A percentile compares a stretch with the other conserved stretches of the same genome.
Conservation (phyloP, 352 stramenopile species). For the Pythium coloratum region DNA sequence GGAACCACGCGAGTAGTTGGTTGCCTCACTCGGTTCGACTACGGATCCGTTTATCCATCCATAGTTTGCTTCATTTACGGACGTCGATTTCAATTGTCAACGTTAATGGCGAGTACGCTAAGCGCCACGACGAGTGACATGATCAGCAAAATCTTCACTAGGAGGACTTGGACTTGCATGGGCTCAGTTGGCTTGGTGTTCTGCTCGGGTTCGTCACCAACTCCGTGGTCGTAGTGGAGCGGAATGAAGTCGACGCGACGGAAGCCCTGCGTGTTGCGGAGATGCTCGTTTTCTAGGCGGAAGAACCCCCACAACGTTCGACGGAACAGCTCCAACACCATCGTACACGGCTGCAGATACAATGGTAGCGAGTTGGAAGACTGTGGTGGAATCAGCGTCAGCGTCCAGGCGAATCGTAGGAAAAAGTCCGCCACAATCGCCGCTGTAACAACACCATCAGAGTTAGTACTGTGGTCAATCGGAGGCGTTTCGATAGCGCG, state of each 20-base stretch:
- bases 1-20: no score
- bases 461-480: background rate
- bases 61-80: no score
- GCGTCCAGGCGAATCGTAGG: slow-evolving; percentile 78
- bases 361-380: slow-evolving; percentile 58
- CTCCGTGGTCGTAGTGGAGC: slow-evolving; percentile 77
- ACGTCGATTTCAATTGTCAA: slow-evolving; percentile 36
- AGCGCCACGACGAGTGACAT: slow-evolving; percentile 37
- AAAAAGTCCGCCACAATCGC: slow-evolving; percentile 81
- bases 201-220: slow-evolving; percentile 42
- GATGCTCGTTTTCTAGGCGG: slow-evolving; percentile 80
- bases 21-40: no score
- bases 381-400: slow-evolving; percentile 75
- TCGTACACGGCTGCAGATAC: slow-evolving; percentile 85
- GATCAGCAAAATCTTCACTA: slow-evolving; percentile 40
- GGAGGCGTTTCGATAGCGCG: no score
- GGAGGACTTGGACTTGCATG: slow-evolving; percentile 33
- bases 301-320: slow-evolving; percentile 89
- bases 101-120: slow-evolving; percentile 36
- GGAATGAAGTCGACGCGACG: slow-evolving; percentile 82
- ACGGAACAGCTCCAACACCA: slow-evolving; percentile 82
- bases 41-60: no score
- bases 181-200: slow-evolving; percentile 31
- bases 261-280: slow-evolving; percentile 86
- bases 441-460: slow-evolving; percentile 20